Percentiles rank a stretch among this genome's conserved stretches.
Evolutionary conservation across 768 basidiomycete species (phyloP).

Genomic region (Scleroderma citrinum): DNA sequence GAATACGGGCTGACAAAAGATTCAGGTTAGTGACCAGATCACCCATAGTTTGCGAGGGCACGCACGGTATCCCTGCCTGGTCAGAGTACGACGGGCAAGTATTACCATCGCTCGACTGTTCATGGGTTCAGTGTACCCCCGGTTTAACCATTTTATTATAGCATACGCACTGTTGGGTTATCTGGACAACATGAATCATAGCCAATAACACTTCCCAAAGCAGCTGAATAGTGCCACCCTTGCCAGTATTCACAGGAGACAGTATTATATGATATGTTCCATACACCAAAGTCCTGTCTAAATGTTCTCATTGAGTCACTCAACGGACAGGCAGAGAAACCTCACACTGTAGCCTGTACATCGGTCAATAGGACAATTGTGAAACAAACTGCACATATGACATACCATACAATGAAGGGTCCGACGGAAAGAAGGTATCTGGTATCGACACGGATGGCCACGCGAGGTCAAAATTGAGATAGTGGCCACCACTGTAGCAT

Average conservation of each 20-base stretch:
- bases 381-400: background rate
- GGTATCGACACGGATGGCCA: conserved; percentile 71
- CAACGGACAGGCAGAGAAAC: background rate
- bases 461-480: conserved; percentile 79
- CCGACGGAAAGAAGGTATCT: conserved; percentile 67
- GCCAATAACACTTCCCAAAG: conserved; percentile 66
- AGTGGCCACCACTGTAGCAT: conserved; percentile 52
- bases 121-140: too few species aligned
- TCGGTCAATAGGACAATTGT: conserved; percentile 29
- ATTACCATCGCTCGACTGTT: conserved; percentile 41
- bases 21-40: conserved; percentile 4
- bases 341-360: conserved; percentile 35
- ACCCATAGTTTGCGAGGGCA: conserved; percentile 7
- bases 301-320: background rate
- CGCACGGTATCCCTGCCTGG: conserved; percentile 57
- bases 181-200: conserved; percentile 67
- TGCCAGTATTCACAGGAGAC: conserved; percentile 65
- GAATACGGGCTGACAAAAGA: conserved; percentile 23
- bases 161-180: conserved; percentile 52
- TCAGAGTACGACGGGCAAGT: conserved; percentile 73
- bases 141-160: too few species aligned
- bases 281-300: conserved; percentile 75
- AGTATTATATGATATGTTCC: conserved; percentile 70
- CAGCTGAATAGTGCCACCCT: conserved; percentile 51
- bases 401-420: conserved; percentile 58